A percentile compares a stretch with the other conserved stretches of the same genome.
Conservation (phyloP, 129 eudicot genomes). For the Apium graveolens region DNA sequence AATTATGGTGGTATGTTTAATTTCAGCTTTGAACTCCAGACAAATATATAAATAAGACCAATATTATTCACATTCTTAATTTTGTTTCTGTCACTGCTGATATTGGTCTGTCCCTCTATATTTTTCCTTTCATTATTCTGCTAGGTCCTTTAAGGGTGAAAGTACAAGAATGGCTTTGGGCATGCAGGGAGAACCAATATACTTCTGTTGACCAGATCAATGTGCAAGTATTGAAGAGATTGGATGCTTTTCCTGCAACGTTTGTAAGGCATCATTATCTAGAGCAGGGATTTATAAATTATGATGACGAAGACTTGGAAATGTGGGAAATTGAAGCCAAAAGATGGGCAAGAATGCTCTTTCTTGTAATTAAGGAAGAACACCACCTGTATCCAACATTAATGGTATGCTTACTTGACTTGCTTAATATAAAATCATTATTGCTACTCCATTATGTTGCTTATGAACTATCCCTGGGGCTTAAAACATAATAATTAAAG, state of each 20-base stretch:
- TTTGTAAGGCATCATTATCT: constrained; percentile 34
- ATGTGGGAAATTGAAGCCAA: constrained; percentile 67
- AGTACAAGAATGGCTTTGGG: constrained; percentile 64
- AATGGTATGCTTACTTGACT: constrained; percentile 34
- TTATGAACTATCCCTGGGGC: not conserved
- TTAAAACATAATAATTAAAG: not conserved
- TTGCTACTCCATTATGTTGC: not conserved
- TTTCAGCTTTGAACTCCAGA: not conserved
- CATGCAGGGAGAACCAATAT: constrained; percentile 19
- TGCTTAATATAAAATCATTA: not conserved
- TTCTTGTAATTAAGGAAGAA: constrained; percentile 48
- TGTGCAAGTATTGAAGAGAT: constrained; percentile 37
- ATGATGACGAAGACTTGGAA: constrained; percentile 80
- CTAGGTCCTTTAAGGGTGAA: constrained; percentile 61
- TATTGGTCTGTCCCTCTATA: not conserved
- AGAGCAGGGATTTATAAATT: constrained; percentile 26
- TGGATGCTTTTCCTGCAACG: constrained; percentile 45
- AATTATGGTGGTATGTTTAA: constrained; percentile 57
- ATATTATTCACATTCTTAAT: not conserved
- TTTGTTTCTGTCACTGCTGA: not conserved
- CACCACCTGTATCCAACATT: constrained; percentile 46
- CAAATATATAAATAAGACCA: not conserved
- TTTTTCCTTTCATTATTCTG: not conserved
- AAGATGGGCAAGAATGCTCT: constrained; percentile 77
- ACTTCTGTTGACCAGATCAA: constrained; percentile 12